These are phyloP conservation scores for Hypoxylon sp. DNA, from an alignment of 2,329 filamentous ascomycete species.

Conservation along the genomic window DNA sequence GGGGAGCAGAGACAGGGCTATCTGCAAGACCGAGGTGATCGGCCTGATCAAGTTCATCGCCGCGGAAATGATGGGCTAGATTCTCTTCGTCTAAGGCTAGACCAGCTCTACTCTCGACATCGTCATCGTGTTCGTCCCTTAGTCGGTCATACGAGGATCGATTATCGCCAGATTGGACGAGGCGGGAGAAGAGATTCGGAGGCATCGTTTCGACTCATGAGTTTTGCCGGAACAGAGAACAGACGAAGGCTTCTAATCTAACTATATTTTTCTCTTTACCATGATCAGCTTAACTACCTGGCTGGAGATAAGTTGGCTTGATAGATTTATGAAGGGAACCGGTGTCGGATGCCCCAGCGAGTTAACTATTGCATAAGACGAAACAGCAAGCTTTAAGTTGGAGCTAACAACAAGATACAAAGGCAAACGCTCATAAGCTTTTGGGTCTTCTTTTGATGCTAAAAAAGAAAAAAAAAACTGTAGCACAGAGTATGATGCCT, in stretches of 20 bases:
- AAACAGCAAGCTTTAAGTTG: constrained; percentile 9
- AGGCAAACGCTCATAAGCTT: constrained; percentile 11
- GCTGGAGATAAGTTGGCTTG: background rate
- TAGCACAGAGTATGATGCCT: constrained; percentile 19
- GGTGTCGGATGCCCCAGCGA: background rate
- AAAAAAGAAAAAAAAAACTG: constrained; percentile 2
- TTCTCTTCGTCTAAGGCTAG: constrained; percentile 69
- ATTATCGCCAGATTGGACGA: constrained; percentile 56
- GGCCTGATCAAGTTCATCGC: constrained; percentile 64
- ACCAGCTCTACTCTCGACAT: constrained; percentile 61
- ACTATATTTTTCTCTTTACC: constrained; percentile 20
- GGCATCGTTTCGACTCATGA: constrained; percentile 57
- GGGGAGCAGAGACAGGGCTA: constrained; percentile 61
- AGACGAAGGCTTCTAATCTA: constrained; percentile 9
- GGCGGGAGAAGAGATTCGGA: constrained; percentile 64
- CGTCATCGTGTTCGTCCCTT: constrained; percentile 59
- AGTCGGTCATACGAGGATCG: constrained; percentile 68
- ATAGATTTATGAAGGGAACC: constrained; percentile 5
- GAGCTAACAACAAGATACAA: constrained; percentile 19
- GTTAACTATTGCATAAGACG: constrained; percentile 4
- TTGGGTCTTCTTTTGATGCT: constrained; percentile 8
- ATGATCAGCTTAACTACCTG: constrained; percentile 7
- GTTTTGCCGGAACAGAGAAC: constrained; percentile 3
- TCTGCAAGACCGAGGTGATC: constrained; percentile 61
- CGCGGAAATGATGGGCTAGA: constrained; percentile 65